A percentile compares a stretch with the other conserved stretches of the same genome.
These are phyloP conservation scores for Taphrina pruni DNA, from an alignment of 1,139 yeast species.

Conservation along the genomic window DNA sequence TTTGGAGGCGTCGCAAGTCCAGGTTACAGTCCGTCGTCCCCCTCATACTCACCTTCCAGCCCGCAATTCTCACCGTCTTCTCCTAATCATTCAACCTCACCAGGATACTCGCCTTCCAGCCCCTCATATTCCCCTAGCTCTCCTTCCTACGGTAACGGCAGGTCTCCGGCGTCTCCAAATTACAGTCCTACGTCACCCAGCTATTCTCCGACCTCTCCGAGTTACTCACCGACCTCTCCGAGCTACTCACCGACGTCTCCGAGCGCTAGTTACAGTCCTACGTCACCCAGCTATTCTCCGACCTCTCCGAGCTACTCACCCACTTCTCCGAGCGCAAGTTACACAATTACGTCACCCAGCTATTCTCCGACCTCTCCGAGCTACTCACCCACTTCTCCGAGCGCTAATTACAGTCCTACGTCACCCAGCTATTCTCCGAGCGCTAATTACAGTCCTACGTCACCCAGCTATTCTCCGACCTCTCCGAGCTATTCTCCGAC, in stretches of 20 bases:
- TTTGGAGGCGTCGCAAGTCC: slow-evolving; percentile 56
- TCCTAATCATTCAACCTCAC: slow-evolving; percentile 76
- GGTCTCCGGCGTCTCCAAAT: slow-evolving; percentile 6
- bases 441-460: slow-evolving; percentile 27
- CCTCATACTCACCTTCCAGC: slow-evolving; percentile 73
- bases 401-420: slow-evolving; percentile 3
- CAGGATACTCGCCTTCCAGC: slow-evolving; percentile 75
- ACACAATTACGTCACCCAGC: slow-evolving; percentile 28
- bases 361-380: slow-evolving; percentile 31
- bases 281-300: slow-evolving; percentile 62
- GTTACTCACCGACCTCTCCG: slow-evolving; percentile 67
- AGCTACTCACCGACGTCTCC: slow-evolving; percentile 68
- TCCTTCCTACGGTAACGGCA: slow-evolving; percentile 54
- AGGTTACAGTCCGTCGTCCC: slow-evolving; percentile 64
- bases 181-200: slow-evolving; percentile 34
- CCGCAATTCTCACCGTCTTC: slow-evolving; percentile 77
- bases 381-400: slow-evolving; percentile 1
- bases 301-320: slow-evolving; percentile 30
- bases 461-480: slow-evolving; percentile 10
- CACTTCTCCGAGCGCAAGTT: slow-evolving; percentile 57
- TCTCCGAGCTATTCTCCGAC: slow-evolving; percentile 6
- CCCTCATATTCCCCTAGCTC: slow-evolving; percentile 75
- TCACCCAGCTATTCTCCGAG: slow-evolving; percentile 27
- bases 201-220: slow-evolving; percentile 28
- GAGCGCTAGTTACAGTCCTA: slow-evolving; percentile 67